phyloP scores from a whole-genome alignment of 768 basidiomycete species.

The Auricularia cornea region DNA sequence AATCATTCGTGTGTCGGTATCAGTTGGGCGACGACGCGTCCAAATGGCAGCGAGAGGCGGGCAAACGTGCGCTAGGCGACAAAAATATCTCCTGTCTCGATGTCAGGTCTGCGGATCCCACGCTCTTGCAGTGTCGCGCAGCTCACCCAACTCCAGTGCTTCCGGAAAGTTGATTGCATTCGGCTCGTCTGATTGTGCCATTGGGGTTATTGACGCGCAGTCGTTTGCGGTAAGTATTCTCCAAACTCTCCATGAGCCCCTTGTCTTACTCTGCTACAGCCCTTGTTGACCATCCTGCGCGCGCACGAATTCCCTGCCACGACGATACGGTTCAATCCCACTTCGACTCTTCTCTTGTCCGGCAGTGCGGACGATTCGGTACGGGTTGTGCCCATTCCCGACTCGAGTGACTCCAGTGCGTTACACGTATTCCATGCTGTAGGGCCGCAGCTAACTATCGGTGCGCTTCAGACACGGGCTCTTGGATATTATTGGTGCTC shows the following conservation, averaged over 20 bases:
- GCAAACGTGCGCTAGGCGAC: slow-evolving; percentile 71
- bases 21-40: background rate
- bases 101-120: slow-evolving; percentile 33
- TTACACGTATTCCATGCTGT: slow-evolving; percentile 3
- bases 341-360: slow-evolving; percentile 70
- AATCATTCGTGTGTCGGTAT: background rate
- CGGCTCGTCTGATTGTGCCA: slow-evolving; percentile 78
- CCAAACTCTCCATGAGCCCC: background rate
- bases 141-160: slow-evolving; percentile 25
- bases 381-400: slow-evolving; percentile 69
- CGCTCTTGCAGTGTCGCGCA: too few relatives aligned
- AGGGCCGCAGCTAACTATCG: background rate
- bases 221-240: slow-evolving; percentile 58
- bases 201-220: slow-evolving; percentile 74
- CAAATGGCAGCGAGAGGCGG: slow-evolving; percentile 65
- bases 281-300: slow-evolving; percentile 76
- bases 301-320: slow-evolving; percentile 95
- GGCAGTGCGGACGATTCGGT: slow-evolving; percentile 88
- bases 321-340: slow-evolving; percentile 78
- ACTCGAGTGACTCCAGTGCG: slow-evolving; percentile 39
- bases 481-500: slow-evolving; percentile 8
- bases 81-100: slow-evolving; percentile 83
- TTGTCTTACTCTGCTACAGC: slow-evolving; percentile 40
- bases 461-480: slow-evolving; percentile 7
- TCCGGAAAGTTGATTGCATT: slow-evolving; percentile 79